These are phyloP conservation scores for Beauveria australis DNA, from an alignment of 2,329 filamentous ascomycete species.

Conservation along the genomic window DNA sequence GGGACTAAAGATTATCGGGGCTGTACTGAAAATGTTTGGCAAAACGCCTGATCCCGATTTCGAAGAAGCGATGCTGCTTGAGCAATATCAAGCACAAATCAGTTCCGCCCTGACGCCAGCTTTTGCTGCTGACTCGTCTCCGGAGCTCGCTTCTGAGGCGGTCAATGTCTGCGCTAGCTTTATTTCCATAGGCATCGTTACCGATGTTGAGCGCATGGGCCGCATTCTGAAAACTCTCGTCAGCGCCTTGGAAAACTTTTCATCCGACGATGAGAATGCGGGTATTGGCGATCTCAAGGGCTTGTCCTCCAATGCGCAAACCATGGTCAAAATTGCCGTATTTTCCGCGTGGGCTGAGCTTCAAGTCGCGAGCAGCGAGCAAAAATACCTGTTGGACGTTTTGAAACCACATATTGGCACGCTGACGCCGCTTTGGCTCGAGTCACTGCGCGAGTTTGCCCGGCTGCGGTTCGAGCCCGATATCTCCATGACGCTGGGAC, in stretches of 20 bases:
- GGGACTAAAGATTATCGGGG: slow-evolving; percentile 88
- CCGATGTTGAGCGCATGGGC: slow-evolving; percentile 96
- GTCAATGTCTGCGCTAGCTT: slow-evolving; percentile 98
- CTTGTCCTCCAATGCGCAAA: slow-evolving; percentile 88
- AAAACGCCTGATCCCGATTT: slow-evolving; percentile 95
- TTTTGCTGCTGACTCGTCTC: slow-evolving; percentile 91
- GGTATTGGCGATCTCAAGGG: slow-evolving; percentile 89
- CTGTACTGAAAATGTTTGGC: slow-evolving; percentile 91
- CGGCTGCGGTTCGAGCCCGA: slow-evolving; percentile 91
- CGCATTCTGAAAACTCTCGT: slow-evolving; percentile 92
- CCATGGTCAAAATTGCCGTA: slow-evolving; percentile 97
- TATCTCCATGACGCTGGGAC: slow-evolving; percentile 82
- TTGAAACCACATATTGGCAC: slow-evolving; percentile 83
- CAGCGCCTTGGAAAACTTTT: slow-evolving; percentile 85
- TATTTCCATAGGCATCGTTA: slow-evolving; percentile 94
- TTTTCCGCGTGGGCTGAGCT: slow-evolving; percentile 97
- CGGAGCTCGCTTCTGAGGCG: slow-evolving; percentile 89
- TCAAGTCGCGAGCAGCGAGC: slow-evolving; percentile 89
- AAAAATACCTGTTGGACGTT: slow-evolving; percentile 80
- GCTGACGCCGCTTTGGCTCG: slow-evolving; percentile 87
- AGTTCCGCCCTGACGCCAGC: slow-evolving; percentile 93
- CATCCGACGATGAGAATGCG: slow-evolving; percentile 68
- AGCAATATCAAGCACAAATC: slow-evolving; percentile 98
- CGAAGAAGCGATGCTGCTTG: slow-evolving; percentile 88
- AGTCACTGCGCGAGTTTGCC: slow-evolving; percentile 88